Base-by-base conservation (phyloP, 1,284 basidiomycete species). In the Trichosporon ovoides region DNA sequence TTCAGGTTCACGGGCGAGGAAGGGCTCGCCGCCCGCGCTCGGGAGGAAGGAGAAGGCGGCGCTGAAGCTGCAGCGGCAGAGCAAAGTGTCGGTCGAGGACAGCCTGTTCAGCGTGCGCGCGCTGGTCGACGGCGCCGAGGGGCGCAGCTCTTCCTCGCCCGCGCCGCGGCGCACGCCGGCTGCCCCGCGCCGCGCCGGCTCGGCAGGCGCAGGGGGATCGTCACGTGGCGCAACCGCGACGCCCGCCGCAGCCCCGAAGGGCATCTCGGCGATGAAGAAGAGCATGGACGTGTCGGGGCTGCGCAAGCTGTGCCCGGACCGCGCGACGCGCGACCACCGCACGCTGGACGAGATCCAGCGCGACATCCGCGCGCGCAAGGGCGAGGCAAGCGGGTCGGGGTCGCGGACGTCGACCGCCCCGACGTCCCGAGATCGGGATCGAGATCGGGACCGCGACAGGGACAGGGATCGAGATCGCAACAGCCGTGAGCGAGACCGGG, bases 301-400 rank as follows among this genome's bases (percentile, higher is more conserved):
- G 56, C 59, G 69, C 20, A 67, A 65, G 36, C 55, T 74, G 10
- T 71, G 71, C 58, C 69, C 71, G 6, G 72, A 74, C 61, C 59
- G 72, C 49, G 61, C 62, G 11, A 65, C 60, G 9, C 62, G 73
- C 50, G 73, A 75, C 60, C 52, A 63, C 20, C 65, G 73, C 52
- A 69, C 67, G 2, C 64, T 70, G 33, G 73, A 74, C 56, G 68
- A 75, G 62, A 73, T 75, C 34, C 67, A 70, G 33, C 62, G 62
- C 43, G 73, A 74, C 57, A 66, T 73, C 11, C 52, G 58, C 4
- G 56, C 35, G 53, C 71, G 53, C 60, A 63, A 57, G 22, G 49
- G 49, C 9, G 51, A 52, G 37, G 22, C 52, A n/a, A n/a, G n/a
- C 14, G 31, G 34, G 3, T 3, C 35, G 14, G 24, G 16, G 11